These are phyloP conservation scores for Aureobasidium lini DNA, from an alignment of 2,329 filamentous ascomycete species.

Conservation along the genomic window DNA sequence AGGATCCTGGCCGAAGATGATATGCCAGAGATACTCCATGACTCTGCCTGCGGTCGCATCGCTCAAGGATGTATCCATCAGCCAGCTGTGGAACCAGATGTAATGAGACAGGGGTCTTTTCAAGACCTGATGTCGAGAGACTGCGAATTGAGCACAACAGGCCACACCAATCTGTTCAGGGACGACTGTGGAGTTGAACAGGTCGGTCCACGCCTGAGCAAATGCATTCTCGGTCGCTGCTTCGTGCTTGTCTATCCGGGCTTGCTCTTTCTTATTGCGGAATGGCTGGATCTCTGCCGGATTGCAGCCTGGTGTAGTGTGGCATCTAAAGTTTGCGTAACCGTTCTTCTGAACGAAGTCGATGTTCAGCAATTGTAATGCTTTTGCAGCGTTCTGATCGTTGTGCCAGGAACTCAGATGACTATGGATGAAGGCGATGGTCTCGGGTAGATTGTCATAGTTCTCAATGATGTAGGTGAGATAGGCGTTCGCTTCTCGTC, in stretches of 20 bases:
- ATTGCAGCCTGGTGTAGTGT: constrained; percentile 43
- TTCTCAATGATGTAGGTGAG: constrained; percentile 41
- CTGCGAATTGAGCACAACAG: constrained; percentile 51
- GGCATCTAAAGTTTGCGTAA: constrained; percentile 49
- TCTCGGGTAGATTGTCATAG: constrained; percentile 30
- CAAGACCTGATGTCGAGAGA: constrained; percentile 40
- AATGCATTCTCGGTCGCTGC: constrained; percentile 42
- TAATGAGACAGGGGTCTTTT: constrained; percentile 43
- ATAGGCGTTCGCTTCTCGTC: constrained; percentile 41
- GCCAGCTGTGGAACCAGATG: constrained; percentile 29
- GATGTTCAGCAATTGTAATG: constrained; percentile 33
- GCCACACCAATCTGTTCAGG: constrained; percentile 42
- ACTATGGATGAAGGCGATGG: constrained; percentile 25
- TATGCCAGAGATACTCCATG: constrained; percentile 16
- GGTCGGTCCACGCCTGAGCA: constrained; percentile 40
- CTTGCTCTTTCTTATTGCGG: constrained; percentile 21
- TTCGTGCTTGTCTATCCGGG: constrained; percentile 22
- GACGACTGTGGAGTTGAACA: constrained; percentile 37
- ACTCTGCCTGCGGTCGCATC: constrained; percentile 9
- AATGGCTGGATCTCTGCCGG: constrained; percentile 44
- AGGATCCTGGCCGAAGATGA: constrained; percentile 12
- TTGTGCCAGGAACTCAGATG: constrained; percentile 20
- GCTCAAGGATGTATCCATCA: constrained; percentile 11
- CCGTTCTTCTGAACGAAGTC: constrained; percentile 43
- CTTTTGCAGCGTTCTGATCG: constrained; percentile 14